phyloP scores from a whole-genome alignment of 73 alveolate species.

The Paramecium octaurelia region DNA sequence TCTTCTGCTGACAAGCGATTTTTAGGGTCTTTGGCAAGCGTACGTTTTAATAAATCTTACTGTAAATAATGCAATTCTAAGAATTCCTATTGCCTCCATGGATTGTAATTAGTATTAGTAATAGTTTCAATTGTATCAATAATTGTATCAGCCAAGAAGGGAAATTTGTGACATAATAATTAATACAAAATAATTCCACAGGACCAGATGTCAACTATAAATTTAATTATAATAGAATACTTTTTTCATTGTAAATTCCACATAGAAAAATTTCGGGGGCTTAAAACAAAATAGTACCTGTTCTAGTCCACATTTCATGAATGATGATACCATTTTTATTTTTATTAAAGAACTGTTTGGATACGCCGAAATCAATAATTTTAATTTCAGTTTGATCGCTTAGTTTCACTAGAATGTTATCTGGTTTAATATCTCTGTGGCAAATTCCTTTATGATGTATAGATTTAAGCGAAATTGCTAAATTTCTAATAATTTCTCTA shows the following conservation, averaged over 20 bases:
- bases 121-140: conserved; percentile 37
- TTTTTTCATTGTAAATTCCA: conserved; percentile 24
- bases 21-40: not conserved
- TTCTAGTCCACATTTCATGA: conserved; percentile 57
- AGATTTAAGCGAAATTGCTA: conserved; percentile 39
- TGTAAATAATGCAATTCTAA: not conserved
- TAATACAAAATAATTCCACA: conserved; percentile 21
- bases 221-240: not conserved
- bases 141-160: not conserved
- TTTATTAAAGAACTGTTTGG: not conserved
- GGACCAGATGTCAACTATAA: conserved; percentile 57
- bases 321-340: not conserved
- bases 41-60: conserved; percentile 24
- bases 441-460: conserved; percentile 69
- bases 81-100: not conserved
- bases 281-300: conserved; percentile 40
- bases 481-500: not conserved
- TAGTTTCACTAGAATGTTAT: conserved; percentile 55
- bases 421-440: conserved; percentile 75
- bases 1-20: conserved; percentile 13
- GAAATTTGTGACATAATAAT: conserved; percentile 30
- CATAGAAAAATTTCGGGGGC: conserved; percentile 51
- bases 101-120: not conserved
- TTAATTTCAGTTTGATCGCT: not conserved
- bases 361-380: conserved; percentile 40